Evolutionary conservation across 1,284 basidiomycete species (phyloP).

Genomic region (Pseudozyma hubeiensis): DNA sequence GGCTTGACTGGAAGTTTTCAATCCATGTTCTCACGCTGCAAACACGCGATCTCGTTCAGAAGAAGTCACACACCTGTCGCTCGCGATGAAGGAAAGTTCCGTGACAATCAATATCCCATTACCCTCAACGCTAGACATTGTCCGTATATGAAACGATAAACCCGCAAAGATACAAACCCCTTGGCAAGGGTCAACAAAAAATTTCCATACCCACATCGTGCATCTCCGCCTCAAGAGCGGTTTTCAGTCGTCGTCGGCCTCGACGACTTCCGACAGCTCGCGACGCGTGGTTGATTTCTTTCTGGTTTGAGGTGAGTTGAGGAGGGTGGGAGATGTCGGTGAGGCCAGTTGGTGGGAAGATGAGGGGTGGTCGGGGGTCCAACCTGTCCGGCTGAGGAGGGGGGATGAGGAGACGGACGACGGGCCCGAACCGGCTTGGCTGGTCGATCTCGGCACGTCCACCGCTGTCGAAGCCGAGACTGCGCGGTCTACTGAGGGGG

Average conservation of each 20-base stretch:
- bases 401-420: constrained; percentile 1
- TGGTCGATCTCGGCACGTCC: background rate
- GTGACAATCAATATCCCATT: too few species aligned
- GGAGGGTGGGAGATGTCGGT: background rate
- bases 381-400: background rate
- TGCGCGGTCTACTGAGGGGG: constrained; percentile 8
- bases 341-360: background rate
- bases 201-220: background rate
- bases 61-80: too few species aligned
- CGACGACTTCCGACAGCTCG: constrained; percentile 33
- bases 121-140: too few species aligned
- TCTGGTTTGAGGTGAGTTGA: background rate
- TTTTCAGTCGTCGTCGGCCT: constrained; percentile 16
- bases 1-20: too few species aligned
- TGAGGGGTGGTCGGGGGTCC: background rate
- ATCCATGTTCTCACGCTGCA: too few species aligned
- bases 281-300: constrained; percentile 10
- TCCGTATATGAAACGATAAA: too few species aligned
- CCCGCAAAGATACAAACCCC: too few species aligned
- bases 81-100: too few species aligned
- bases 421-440: background rate
- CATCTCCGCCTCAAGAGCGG: background rate
- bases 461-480: background rate
- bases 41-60: too few species aligned
- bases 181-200: too few species aligned